Evolutionary conservation across 495 filamentous ascomycete genomes (phyloP).

Genomic region (Cladorrhinum samala): DNA sequence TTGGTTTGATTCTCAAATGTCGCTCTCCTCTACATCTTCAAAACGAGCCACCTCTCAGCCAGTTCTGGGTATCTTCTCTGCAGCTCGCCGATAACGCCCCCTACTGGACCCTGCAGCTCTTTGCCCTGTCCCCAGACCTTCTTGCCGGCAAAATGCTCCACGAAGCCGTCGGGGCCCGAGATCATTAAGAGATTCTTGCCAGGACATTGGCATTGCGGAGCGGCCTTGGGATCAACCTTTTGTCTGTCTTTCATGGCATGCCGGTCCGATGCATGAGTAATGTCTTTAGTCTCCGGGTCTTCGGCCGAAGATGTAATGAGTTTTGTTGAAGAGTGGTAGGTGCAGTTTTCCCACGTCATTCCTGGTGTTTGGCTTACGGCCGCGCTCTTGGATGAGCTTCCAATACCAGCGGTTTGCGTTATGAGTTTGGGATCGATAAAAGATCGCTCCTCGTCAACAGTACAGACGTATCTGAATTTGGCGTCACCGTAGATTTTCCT

Average conservation of each 20-base stretch:
- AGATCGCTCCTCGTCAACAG: conserved; percentile 67
- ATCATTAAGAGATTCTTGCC: conserved; percentile 63
- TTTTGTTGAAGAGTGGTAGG: conserved; percentile 18
- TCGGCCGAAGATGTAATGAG: neutral
- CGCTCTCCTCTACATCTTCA: conserved; percentile 43
- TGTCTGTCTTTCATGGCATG: too few species aligned
- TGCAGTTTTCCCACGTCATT: conserved; percentile 9
- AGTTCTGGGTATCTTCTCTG: conserved; percentile 12
- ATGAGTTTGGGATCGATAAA: conserved; percentile 42
- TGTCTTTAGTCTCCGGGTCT: neutral
- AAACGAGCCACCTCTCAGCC: conserved; percentile 38
- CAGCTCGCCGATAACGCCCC: conserved; percentile 35
- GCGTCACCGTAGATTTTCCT: conserved; percentile 44
- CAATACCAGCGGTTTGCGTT: neutral
- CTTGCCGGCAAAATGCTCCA: conserved; percentile 67
- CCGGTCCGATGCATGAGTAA: neutral
- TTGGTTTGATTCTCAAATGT: too few species aligned
- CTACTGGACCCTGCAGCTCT: conserved; percentile 61
- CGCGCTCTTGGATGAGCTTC: neutral
- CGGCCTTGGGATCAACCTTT: too few species aligned
- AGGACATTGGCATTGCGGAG: neutral
- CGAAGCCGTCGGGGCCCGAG: conserved; percentile 87
- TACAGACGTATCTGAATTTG: conserved; percentile 60
- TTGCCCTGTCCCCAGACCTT: conserved; percentile 66
- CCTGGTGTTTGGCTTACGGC: neutral